phyloP scores from a whole-genome alignment of 495 filamentous ascomycete genomes.

The Ascobolus immersus region DNA sequence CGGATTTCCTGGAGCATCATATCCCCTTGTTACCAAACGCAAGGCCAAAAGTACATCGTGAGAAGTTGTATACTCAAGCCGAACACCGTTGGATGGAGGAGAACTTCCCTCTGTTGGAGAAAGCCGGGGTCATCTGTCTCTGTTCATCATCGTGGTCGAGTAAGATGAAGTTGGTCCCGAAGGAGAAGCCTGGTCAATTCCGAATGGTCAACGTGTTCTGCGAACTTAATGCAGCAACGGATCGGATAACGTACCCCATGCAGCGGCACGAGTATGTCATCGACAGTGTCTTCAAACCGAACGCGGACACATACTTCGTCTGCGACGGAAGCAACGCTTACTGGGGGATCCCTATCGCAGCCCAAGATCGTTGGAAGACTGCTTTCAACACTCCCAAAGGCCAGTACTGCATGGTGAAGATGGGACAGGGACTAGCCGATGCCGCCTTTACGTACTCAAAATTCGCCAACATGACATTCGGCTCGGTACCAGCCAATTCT shows the following conservation, averaged over 20 bases:
- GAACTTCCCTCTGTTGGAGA: not conserved
- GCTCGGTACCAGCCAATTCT: not conserved
- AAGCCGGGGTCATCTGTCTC: not conserved
- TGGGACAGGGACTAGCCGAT: not conserved
- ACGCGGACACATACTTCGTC: not conserved
- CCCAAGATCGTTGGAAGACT: not conserved
- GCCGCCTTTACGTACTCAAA: not conserved
- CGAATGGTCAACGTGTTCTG: not conserved
- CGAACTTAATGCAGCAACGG: not conserved
- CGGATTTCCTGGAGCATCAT: not conserved
- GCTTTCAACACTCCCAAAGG: not conserved
- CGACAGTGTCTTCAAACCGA: not conserved
- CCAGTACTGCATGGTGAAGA: not conserved
- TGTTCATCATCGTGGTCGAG: not conserved
- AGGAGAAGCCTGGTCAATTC: not conserved
- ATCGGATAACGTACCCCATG: not conserved
- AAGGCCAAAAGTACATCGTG: not conserved
- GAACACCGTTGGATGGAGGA: not conserved
- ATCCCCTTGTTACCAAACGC: not conserved
- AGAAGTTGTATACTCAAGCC: not conserved
- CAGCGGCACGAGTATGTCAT: not conserved
- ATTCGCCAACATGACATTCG: not conserved
- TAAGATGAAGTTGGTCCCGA: not conserved
- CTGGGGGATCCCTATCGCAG: not conserved
- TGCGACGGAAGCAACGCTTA: not conserved